Evolutionary conservation across 2,329 filamentous ascomycete species (phyloP).

Genomic region (Tolypocladium endophyticum): DNA sequence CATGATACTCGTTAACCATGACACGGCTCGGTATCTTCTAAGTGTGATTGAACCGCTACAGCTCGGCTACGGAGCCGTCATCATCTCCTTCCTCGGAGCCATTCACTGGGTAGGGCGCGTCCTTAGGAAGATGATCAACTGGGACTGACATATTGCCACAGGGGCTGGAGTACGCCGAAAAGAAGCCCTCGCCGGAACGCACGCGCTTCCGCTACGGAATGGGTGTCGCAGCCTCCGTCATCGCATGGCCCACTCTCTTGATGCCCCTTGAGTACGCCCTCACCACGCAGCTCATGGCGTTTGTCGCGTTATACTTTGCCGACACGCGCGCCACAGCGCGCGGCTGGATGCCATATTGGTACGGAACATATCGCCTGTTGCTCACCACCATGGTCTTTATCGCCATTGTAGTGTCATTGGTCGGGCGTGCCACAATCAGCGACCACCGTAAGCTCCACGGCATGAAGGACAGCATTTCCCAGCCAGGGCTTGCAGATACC

Average conservation of each 20-base stretch:
- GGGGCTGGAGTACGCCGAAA: slow-evolving; percentile 74
- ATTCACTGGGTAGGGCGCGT: slow-evolving; percentile 61
- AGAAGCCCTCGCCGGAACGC: slow-evolving; percentile 46
- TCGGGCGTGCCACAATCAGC: slow-evolving; percentile 70
- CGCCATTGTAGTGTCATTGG: slow-evolving; percentile 68
- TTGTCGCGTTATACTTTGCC: slow-evolving; percentile 76
- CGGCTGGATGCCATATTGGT: slow-evolving; percentile 81
- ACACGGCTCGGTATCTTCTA: slow-evolving; percentile 62
- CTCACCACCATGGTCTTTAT: slow-evolving; percentile 81
- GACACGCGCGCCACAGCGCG: slow-evolving; percentile 62
- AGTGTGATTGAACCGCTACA: slow-evolving; percentile 76
- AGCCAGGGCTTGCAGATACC: slow-evolving; percentile 21
- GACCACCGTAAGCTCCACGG: slow-evolving; percentile 16
- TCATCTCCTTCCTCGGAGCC: slow-evolving; percentile 87
- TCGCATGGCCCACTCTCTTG: slow-evolving; percentile 84
- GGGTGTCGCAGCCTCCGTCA: slow-evolving; percentile 65
- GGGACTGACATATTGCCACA: slow-evolving; percentile 4
- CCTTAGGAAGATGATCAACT: too few relatives aligned
- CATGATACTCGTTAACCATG: slow-evolving; percentile 51
- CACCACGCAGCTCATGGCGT: slow-evolving; percentile 76
- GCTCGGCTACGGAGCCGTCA: slow-evolving; percentile 82
- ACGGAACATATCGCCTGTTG: slow-evolving; percentile 81
- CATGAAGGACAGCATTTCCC: slow-evolving; percentile 26
- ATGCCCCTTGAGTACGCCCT: slow-evolving; percentile 78
- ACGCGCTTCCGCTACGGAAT: slow-evolving; percentile 76